These are phyloP conservation scores for Fusarium buxicola DNA, from an alignment of 2,329 filamentous ascomycete genomes.

Conservation along the genomic window DNA sequence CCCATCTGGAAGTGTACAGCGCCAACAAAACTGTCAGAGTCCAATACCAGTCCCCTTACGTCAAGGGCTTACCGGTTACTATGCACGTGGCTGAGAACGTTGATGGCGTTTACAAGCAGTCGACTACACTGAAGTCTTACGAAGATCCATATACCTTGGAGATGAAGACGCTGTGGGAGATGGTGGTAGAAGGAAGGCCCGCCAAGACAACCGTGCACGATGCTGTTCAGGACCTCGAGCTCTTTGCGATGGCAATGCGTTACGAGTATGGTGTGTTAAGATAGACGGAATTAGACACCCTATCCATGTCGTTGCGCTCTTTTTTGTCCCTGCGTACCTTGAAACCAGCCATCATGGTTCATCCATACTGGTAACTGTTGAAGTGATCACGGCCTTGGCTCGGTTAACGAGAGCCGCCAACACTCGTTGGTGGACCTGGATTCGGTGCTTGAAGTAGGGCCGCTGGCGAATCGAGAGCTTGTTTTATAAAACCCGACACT, in stretches of 20 bases:
- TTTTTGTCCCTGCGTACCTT: too few relatives aligned
- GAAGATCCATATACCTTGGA: slow-evolving; percentile 55
- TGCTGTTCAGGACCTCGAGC: slow-evolving; percentile 47
- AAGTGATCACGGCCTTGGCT: too few relatives aligned
- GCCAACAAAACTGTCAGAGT: slow-evolving; percentile 65
- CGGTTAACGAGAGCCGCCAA: too few relatives aligned
- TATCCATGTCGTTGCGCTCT: too few relatives aligned
- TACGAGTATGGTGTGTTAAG: neutral
- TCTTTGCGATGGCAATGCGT: slow-evolving; percentile 36
- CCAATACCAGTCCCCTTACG: slow-evolving; percentile 67
- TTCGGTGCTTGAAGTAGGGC: too few relatives aligned
- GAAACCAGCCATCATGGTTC: too few relatives aligned
- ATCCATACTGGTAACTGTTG: too few relatives aligned
- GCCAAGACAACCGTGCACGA: slow-evolving; percentile 48
- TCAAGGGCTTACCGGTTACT: slow-evolving; percentile 65
- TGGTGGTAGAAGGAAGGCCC: slow-evolving; percentile 33
- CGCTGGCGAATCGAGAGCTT: too few relatives aligned
- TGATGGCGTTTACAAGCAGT: slow-evolving; percentile 54
- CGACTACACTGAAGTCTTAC: slow-evolving; percentile 57
- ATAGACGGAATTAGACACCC: too few relatives aligned
- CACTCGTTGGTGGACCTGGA: too few relatives aligned
- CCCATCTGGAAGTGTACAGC: slow-evolving; percentile 64
- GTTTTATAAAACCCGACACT: too few relatives aligned
- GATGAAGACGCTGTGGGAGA: slow-evolving; percentile 50
- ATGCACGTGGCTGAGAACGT: slow-evolving; percentile 59